Evolutionary conservation across 108 stramenopile species (phyloP).

Genomic region (Parmales sp.): DNA sequence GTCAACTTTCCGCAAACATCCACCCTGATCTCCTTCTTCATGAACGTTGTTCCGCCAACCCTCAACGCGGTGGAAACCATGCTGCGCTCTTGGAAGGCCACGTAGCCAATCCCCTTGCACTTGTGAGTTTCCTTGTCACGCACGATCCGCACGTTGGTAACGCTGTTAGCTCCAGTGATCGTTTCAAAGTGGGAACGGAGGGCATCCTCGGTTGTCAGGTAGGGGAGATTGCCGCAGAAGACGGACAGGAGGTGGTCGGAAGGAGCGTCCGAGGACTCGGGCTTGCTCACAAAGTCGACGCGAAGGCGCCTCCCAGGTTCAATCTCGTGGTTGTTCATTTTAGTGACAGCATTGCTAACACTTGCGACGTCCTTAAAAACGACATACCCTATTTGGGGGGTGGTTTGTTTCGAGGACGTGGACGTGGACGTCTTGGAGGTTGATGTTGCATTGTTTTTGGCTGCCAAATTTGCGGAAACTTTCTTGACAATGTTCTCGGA

Average conservation of each 20-base stretch:
- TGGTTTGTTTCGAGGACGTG: not conserved
- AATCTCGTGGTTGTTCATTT: not conserved
- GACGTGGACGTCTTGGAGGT: no score
- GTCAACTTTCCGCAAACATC: constrained; percentile 2
- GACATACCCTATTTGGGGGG: not conserved
- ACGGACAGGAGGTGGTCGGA: not conserved
- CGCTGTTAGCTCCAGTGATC: not conserved
- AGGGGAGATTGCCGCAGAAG: constrained; percentile 4
- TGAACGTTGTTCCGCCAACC: not conserved
- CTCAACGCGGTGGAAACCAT: not conserved
- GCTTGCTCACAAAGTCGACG: not conserved
- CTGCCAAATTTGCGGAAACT: not conserved
- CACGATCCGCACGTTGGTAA: not conserved
- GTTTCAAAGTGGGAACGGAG: not conserved
- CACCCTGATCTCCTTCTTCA: not conserved
- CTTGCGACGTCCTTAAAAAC: not conserved
- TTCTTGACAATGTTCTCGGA: not conserved
- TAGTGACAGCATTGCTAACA: not conserved
- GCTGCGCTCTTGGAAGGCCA: not conserved
- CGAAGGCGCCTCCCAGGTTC: not conserved
- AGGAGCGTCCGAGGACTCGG: not conserved
- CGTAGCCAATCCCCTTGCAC: not conserved
- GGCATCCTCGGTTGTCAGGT: not conserved
- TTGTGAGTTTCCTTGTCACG: not conserved
- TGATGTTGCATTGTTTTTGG: no score